A percentile compares a stretch with the other conserved stretches of the same genome.
These are phyloP conservation scores for Pinus tabuliformis DNA, from an alignment of 75 land plant species.

Conservation along the genomic window DNA sequence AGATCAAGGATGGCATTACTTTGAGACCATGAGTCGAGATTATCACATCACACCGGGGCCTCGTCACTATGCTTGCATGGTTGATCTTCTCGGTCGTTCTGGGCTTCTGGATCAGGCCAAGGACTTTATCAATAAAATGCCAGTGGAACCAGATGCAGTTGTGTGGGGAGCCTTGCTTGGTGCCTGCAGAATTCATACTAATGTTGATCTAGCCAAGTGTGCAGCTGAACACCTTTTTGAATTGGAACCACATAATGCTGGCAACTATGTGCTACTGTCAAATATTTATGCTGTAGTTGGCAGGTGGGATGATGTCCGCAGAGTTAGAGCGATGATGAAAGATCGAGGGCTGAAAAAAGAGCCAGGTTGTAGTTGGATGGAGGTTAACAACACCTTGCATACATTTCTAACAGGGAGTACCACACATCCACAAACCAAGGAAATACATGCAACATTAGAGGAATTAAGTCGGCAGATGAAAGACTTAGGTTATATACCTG, in stretches of 20 bases:
- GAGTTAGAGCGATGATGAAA: slow-evolving; percentile 41
- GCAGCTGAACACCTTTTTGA: slow-evolving; percentile 22
- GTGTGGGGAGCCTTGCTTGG: slow-evolving; percentile 63
- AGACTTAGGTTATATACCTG: slow-evolving; percentile 1
- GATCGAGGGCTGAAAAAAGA: slow-evolving; percentile 35
- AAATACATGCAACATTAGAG: slow-evolving; percentile 3
- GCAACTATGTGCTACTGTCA: slow-evolving; percentile 52
- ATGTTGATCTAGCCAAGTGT: slow-evolving; percentile 32
- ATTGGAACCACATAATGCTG: slow-evolving; percentile 49
- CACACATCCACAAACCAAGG: too few relatives aligned
- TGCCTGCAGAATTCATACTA: slow-evolving; percentile 48
- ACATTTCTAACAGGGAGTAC: slow-evolving; percentile 23
- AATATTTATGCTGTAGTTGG: slow-evolving; percentile 55
- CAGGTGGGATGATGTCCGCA: slow-evolving; percentile 31
- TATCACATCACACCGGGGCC: slow-evolving; percentile 23
- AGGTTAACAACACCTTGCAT: slow-evolving; percentile 38
- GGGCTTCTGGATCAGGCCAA: slow-evolving; percentile 42
- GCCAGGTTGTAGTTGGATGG: slow-evolving; percentile 67
- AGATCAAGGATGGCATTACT: slow-evolving; percentile 43
- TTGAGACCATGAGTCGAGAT: slow-evolving; percentile 27
- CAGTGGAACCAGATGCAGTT: slow-evolving; percentile 46
- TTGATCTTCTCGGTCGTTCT: slow-evolving; percentile 58
- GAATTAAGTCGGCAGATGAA: background rate
- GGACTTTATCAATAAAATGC: slow-evolving; percentile 38
- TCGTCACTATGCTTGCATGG: slow-evolving; percentile 64